These are phyloP conservation scores for Alternaria postmessia DNA, from an alignment of 2,329 filamentous ascomycete species.

Conservation along the genomic window DNA sequence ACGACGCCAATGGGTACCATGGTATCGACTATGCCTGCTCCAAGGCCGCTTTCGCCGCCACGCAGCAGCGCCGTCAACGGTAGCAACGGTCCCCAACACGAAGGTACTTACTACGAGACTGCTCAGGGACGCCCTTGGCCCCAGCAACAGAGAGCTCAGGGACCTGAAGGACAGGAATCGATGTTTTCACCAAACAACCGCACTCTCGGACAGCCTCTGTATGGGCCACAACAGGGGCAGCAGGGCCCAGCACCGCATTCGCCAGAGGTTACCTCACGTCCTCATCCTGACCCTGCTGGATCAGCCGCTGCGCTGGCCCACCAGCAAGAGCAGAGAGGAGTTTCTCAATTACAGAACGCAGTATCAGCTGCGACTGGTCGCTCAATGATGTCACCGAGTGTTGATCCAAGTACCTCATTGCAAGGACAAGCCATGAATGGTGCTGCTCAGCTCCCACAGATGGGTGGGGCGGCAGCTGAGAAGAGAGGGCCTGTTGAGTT, in stretches of 20 bases:
- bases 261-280: constrained; percentile 46
- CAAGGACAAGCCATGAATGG: constrained; percentile 69
- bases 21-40: constrained; percentile 79
- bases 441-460: constrained; percentile 65
- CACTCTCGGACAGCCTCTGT: constrained; percentile 51
- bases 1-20: constrained; percentile 98
- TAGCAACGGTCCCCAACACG: constrained; percentile 57
- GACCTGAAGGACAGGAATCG: constrained; percentile 47
- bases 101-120: constrained; percentile 48
- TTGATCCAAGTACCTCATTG: constrained; percentile 57
- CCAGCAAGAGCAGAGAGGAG: constrained; percentile 71
- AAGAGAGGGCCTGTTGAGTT: constrained; percentile 96
- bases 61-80: constrained; percentile 64
- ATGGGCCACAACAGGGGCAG: constrained; percentile 47
- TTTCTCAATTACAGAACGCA: constrained; percentile 71
- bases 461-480: constrained; percentile 64
- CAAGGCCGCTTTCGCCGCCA: constrained; percentile 56
- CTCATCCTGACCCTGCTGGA: constrained; percentile 46
- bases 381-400: constrained; percentile 60
- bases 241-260: constrained; percentile 47
- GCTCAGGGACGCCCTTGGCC: constrained; percentile 52
- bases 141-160: constrained; percentile 41
- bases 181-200: constrained; percentile 57
- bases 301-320: constrained; percentile 61
- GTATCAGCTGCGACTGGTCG: constrained; percentile 66